Conservation (phyloP, 805 yeast genomes). For the Candida dendrica region DNA sequence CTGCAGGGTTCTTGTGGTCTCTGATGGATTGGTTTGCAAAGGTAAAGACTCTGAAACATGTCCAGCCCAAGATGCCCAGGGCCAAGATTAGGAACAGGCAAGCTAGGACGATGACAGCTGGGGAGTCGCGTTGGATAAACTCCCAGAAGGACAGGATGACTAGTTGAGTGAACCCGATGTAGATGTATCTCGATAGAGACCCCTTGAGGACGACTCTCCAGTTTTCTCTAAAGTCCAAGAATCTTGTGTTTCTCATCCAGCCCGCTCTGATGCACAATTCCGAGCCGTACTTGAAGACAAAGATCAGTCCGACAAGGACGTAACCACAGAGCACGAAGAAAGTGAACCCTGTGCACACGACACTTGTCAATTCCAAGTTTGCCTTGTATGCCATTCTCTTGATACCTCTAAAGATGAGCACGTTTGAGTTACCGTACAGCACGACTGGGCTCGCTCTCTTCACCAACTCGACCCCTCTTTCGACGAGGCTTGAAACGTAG, state of each 20-base stretch:
- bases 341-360: slow-evolving; percentile 82
- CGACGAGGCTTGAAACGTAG: slow-evolving; percentile 9
- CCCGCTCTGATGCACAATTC: slow-evolving; percentile 40
- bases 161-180: slow-evolving; percentile 81
- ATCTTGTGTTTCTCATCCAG: slow-evolving; percentile 43
- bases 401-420: slow-evolving; percentile 78
- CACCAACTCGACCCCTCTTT: slow-evolving; percentile 24
- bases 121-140: slow-evolving; percentile 72
- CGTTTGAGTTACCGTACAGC: slow-evolving; percentile 44
- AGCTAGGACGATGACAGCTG: slow-evolving; percentile 82
- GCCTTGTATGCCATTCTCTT: slow-evolving; percentile 74
- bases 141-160: slow-evolving; percentile 82
- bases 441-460: slow-evolving; percentile 31
- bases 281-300: slow-evolving; percentile 43
- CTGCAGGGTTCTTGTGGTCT: slow-evolving; percentile 75
- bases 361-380: slow-evolving; percentile 72
- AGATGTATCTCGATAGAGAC: slow-evolving; percentile 66
- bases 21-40: slow-evolving; percentile 59
- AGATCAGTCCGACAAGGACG: slow-evolving; percentile 55
- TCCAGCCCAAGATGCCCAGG: slow-evolving; percentile 53
- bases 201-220: slow-evolving; percentile 69
- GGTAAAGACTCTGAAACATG: slow-evolving; percentile 53
- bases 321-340: slow-evolving; percentile 76
- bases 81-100: slow-evolving; percentile 60
- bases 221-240: slow-evolving; percentile 41